phyloP scores from a whole-genome alignment of 768 basidiomycete species.

The Crassisporium funariophilum region DNA sequence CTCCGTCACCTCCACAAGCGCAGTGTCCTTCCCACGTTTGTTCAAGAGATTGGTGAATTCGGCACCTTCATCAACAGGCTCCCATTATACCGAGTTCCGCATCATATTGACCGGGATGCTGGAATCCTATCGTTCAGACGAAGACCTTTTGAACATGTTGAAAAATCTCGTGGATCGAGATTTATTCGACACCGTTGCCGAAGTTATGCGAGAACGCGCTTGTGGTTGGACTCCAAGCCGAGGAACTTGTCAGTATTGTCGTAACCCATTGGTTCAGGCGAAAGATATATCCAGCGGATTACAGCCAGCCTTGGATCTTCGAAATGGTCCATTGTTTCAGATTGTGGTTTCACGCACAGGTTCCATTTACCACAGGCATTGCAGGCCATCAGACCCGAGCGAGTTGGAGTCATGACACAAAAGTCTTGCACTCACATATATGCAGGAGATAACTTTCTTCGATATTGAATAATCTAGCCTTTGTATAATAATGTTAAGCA shows the following conservation, averaged over 20 bases:
- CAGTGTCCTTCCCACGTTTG: slow-evolving; percentile 87
- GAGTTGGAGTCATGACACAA: too few species aligned
- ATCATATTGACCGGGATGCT: slow-evolving; percentile 93
- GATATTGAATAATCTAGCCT: background rate
- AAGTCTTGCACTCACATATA: too few species aligned
- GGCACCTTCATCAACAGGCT: slow-evolving; percentile 56
- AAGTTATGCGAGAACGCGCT: slow-evolving; percentile 55
- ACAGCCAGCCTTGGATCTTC: background rate
- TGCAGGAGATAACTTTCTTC: too few species aligned
- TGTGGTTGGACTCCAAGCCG: slow-evolving; percentile 63
- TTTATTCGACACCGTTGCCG: slow-evolving; percentile 71
- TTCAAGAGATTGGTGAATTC: slow-evolving; percentile 91
- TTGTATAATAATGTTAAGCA: background rate
- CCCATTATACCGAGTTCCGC: slow-evolving; percentile 88
- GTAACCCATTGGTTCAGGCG: slow-evolving; percentile 48
- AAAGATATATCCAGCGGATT: too few species aligned
- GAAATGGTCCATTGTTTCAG: slow-evolving; percentile 37
- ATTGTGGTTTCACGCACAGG: slow-evolving; percentile 47
- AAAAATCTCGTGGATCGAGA: slow-evolving; percentile 82
- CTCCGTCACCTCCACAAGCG: slow-evolving; percentile 75
- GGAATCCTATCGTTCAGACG: slow-evolving; percentile 90
- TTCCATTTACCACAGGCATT: slow-evolving; percentile 54
- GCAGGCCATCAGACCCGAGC: slow-evolving; percentile 26
- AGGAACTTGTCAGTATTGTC: slow-evolving; percentile 56
- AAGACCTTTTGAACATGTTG: slow-evolving; percentile 85